phyloP scores from a whole-genome alignment of 495 filamentous ascomycete genomes.

The Penicillium verhagenii region DNA sequence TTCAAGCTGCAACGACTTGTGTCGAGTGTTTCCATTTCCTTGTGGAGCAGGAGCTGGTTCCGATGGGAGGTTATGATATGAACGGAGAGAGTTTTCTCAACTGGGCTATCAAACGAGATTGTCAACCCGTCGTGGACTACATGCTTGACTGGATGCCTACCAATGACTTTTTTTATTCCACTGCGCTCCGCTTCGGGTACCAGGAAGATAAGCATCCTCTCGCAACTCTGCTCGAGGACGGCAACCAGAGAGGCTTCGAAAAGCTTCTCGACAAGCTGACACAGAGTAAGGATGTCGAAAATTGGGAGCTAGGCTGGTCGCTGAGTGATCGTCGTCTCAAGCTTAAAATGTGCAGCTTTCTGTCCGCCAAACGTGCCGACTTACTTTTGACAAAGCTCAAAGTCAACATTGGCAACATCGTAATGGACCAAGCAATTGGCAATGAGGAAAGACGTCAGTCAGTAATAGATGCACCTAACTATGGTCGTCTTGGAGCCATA shows the following conservation, averaged over 20 bases:
- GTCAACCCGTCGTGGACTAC: background rate
- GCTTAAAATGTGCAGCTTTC: background rate
- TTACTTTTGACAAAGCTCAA: background rate
- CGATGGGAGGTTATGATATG: background rate
- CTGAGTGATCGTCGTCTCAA: background rate
- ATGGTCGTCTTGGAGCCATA: background rate
- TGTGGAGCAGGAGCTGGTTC: background rate
- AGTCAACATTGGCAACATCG: background rate
- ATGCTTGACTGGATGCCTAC: background rate
- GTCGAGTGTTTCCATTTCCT: background rate
- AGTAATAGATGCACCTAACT: background rate
- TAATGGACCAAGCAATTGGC: background rate
- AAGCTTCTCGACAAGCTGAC: background rate
- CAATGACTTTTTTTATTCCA: background rate
- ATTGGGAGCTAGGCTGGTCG: background rate
- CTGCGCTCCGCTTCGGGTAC: background rate
- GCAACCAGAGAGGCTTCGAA: background rate
- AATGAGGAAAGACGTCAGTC: background rate
- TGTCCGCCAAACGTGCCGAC: background rate
- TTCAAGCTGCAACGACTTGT: background rate
- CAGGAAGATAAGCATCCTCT: background rate
- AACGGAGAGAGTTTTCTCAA: background rate
- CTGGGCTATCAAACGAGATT: background rate
- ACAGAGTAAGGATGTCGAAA: background rate
- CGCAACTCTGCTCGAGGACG: background rate